These are phyloP conservation scores for Aspergillus egyptiacus DNA, from an alignment of 495 filamentous ascomycete genomes.

Conservation along the genomic window DNA sequence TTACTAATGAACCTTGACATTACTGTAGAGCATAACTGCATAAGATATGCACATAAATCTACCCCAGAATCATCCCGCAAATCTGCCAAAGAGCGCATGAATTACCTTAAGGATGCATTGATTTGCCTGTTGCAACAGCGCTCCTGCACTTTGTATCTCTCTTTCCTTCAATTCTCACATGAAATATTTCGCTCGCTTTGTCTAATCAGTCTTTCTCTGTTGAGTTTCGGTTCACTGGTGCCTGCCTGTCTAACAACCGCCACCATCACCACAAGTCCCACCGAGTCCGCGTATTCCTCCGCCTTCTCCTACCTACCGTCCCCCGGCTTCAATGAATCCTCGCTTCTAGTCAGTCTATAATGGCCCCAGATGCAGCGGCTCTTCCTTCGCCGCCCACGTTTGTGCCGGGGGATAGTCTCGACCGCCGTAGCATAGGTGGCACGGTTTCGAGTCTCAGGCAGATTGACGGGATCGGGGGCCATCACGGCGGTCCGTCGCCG, in stretches of 20 bases:
- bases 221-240: not conserved
- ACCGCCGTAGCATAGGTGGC: constrained; percentile 23
- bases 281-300: not conserved
- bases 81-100: constrained; percentile 3
- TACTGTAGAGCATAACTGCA: not conserved
- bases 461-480: constrained; percentile 21
- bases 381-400: constrained; percentile 36
- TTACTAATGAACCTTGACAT: not conserved
- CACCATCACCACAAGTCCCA: constrained; percentile 1
- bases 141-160: not conserved
- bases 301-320: not conserved
- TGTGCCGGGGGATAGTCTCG: constrained; percentile 31
- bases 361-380: constrained; percentile 42
- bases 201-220: not conserved
- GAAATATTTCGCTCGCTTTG: not conserved
- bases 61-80: constrained; percentile 13
- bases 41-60: constrained; percentile 1
- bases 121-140: not conserved
- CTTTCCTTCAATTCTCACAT: not conserved
- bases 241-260: constrained; percentile 4
- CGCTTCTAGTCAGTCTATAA: constrained; percentile 26
- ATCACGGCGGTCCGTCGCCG: constrained; percentile 27
- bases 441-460: constrained; percentile 27
- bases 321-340: constrained; percentile 16
- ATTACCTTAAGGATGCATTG: constrained; percentile 2